Conservation (phyloP, 768 basidiomycete genomes). For the Coprinopsis cinerea region DNA sequence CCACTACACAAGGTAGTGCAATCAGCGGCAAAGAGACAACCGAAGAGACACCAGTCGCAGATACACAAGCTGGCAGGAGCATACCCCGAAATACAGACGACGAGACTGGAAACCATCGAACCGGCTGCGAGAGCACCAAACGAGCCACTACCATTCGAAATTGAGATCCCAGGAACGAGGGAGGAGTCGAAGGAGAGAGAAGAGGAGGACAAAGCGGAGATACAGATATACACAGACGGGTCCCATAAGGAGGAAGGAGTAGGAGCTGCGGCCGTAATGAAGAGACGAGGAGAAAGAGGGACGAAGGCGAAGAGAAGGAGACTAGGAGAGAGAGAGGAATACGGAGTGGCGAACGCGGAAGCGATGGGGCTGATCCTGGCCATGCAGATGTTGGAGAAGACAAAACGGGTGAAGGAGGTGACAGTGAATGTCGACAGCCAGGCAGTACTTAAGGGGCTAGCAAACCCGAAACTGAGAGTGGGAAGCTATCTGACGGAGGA, state of each 20-base stretch:
- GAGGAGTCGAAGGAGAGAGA: not conserved
- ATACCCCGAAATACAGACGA: too few relatives aligned
- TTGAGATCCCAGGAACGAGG: not conserved
- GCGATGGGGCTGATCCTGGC: not conserved
- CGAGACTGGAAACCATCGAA: too few relatives aligned
- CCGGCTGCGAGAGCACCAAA: too few relatives aligned
- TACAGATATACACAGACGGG: not conserved
- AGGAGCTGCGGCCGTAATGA: not conserved
- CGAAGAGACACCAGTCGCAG: too few relatives aligned
- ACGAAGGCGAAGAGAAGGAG: not conserved
- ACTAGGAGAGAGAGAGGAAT: not conserved
- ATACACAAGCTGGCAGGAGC: too few relatives aligned
- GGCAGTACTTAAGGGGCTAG: not conserved
- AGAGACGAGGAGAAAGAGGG: not conserved
- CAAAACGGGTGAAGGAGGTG: not conserved
- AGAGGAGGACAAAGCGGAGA: not conserved
- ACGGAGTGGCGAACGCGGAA: not conserved
- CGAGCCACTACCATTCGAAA: too few relatives aligned
- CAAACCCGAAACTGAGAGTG: not conserved
- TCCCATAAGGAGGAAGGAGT: not conserved
- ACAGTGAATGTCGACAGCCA: not conserved
- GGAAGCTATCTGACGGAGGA: not conserved
- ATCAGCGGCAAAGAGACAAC: too few relatives aligned
- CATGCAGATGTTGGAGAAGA: not conserved
- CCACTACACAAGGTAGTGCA: too few relatives aligned